Evolutionary conservation across 169 alveolate genomes (phyloP).

Genomic region (Plasmodium blacklocki): DNA sequence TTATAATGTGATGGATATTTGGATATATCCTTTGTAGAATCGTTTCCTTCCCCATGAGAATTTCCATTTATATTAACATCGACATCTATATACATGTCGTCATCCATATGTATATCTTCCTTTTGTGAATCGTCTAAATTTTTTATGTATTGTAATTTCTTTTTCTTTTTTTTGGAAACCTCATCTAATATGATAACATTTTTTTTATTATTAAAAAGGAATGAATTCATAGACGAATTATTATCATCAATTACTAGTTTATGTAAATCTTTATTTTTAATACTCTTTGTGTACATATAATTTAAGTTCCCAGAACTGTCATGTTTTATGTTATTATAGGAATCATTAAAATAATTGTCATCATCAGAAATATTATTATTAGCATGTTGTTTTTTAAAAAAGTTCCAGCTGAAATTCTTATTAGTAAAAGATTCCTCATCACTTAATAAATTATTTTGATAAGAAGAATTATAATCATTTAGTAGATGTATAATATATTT

Average conservation of each 20-base stretch:
- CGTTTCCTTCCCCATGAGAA: too few relatives aligned
- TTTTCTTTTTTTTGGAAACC: not conserved
- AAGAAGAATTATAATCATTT: constrained; percentile 48
- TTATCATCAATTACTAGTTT: constrained; percentile 29
- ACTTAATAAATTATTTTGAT: constrained; percentile 21
- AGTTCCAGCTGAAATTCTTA: constrained; percentile 10
- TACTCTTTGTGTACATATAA: constrained; percentile 15
- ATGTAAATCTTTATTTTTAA: constrained; percentile 22
- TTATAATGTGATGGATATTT: too few relatives aligned
- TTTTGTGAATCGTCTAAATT: not conserved
- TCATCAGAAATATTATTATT: constrained; percentile 4
- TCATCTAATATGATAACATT: constrained; percentile 3
- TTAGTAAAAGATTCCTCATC: constrained; percentile 18
- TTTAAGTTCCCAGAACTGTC: not conserved
- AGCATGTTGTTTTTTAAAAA: not conserved
- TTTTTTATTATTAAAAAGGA: constrained; percentile 9
- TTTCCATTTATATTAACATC: too few relatives aligned
- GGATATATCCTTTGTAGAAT: too few relatives aligned
- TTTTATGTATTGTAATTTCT: too few relatives aligned
- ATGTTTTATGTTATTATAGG: not conserved
- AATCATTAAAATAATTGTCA: not conserved
- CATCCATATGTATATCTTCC: constrained; percentile 1
- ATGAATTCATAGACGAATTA: not conserved
- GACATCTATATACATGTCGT: not conserved
- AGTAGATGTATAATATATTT: constrained; percentile 48